These are phyloP conservation scores for Mycena sp. DNA, from an alignment of 1,284 basidiomycete genomes.

Conservation along the genomic window DNA sequence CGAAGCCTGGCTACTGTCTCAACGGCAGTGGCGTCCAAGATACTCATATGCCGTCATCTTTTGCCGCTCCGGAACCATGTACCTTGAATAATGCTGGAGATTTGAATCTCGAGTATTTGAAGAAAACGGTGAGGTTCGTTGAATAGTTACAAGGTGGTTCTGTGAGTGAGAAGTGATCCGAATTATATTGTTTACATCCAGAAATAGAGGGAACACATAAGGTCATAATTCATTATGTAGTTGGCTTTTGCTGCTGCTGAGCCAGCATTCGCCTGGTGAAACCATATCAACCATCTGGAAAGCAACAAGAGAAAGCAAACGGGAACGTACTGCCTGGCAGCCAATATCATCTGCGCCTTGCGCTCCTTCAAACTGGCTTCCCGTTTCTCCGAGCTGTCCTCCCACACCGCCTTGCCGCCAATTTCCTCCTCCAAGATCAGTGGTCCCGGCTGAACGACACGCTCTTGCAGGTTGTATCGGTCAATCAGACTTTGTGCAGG, in stretches of 20 bases:
- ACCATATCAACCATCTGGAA: slow-evolving; percentile 2
- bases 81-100: too few relatives aligned
- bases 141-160: too few relatives aligned
- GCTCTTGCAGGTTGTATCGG: slow-evolving; percentile 69
- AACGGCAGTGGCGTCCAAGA: too few relatives aligned
- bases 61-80: too few relatives aligned
- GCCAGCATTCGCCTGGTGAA: slow-evolving; percentile 48
- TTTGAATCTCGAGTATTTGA: too few relatives aligned
- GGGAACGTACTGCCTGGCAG: slow-evolving; percentile 82
- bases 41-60: too few relatives aligned
- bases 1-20: too few relatives aligned
- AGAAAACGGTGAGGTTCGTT: too few relatives aligned
- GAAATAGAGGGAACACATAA: neutral
- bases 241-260: slow-evolving; percentile 38
- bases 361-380: slow-evolving; percentile 78
- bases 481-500: slow-evolving; percentile 66
- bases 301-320: neutral
- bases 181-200: slow-evolving; percentile 19
- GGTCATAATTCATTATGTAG: slow-evolving; percentile 1
- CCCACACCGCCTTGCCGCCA: slow-evolving; percentile 77
- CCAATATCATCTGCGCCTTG: slow-evolving; percentile 85
- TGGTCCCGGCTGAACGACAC: slow-evolving; percentile 44
- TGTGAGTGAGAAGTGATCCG: neutral
- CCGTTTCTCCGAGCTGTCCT: slow-evolving; percentile 75
- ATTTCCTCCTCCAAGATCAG: slow-evolving; percentile 47